These are phyloP conservation scores for Durusdinium trenchii DNA, from an alignment of 73 alveolate species.

Conservation along the genomic window DNA sequence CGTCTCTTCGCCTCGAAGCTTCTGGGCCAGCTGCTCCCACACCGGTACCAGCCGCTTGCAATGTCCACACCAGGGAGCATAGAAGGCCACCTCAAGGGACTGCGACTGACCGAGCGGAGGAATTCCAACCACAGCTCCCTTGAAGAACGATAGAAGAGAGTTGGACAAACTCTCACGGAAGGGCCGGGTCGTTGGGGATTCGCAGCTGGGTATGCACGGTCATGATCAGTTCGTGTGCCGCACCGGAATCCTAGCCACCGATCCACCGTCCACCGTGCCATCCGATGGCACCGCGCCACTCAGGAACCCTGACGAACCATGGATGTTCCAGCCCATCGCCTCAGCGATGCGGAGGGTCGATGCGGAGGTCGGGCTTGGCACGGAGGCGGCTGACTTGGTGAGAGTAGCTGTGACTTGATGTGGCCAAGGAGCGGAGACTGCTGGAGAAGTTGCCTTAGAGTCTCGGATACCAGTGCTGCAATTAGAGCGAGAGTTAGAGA, in stretches of 20 bases:
- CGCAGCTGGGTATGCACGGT: too few relatives aligned
- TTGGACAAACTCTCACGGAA: too few relatives aligned
- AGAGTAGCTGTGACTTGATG: neutral
- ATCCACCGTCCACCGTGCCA: neutral
- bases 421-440: neutral
- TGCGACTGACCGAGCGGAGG: neutral
- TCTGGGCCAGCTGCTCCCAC: constrained; percentile 95
- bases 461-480: neutral
- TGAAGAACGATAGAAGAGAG: too few relatives aligned
- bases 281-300: neutral
- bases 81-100: constrained; percentile 95
- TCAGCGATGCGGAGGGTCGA: too few relatives aligned
- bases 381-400: too few relatives aligned
- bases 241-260: neutral
- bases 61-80: constrained; percentile 97
- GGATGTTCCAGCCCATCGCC: constrained; percentile 52
- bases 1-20: neutral
- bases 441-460: constrained; percentile 46
- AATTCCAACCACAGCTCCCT: too few relatives aligned
- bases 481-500: neutral
- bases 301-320: neutral
- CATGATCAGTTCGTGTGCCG: too few relatives aligned
- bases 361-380: too few relatives aligned
- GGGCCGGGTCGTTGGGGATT: too few relatives aligned
- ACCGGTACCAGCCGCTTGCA: constrained; percentile 96